Evolutionary conservation across 352 stramenopile genomes (phyloP), one percentile per base, ranked within the genome.

Genomic region (Phytophthora aleatoria): DNA sequence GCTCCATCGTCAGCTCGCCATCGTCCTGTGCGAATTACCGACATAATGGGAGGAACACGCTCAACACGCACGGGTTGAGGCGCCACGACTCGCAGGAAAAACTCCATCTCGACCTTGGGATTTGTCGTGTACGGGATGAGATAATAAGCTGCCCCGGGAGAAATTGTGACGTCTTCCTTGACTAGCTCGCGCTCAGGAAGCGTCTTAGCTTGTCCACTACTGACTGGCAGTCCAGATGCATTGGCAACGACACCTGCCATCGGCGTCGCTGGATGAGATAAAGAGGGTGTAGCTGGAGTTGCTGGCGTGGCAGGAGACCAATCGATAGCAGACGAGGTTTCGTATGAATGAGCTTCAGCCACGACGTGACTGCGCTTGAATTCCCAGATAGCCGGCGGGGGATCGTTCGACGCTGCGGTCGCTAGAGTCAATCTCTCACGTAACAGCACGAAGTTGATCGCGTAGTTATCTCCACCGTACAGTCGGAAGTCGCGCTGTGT

Each of bases 61-160:
- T 97, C 89, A 2, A 98, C 64, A 30, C 67, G 65, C 15, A 97
- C 38, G 5, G 89, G 81, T 24, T 85, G 87, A 9, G 79, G 72
- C 3, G 87, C 81, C 39, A 97, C 96, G 1, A 97, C 74, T 9
- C 92, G 88, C 30, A 98, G 57, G 65, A 94, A 96, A 55, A 96
- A 98, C 48, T 95, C 87, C 75, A 95, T 94, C 47, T 97, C 90
- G 39, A 94, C 87, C 56, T 89, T 92, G 30, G 69, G 54, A 59
- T 92, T 81, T 27, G 84, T 77, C 1, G 90, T 92, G 68, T 95
- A 94, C 10, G 90, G 86, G 7, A 97, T 65, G 13, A 98, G 67
- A 52, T 88, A 90, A 58, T 97, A 97, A 13, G 74, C 62, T 13
- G 64, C 76, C 43, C 82, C 77, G 0, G 88, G 81, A 31, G 96